Percentiles rank a stretch among this genome's conserved stretches.
These are phyloP conservation scores for Pogostemon cablin DNA, from an alignment of 257 asterid species.

Conservation along the genomic window DNA sequence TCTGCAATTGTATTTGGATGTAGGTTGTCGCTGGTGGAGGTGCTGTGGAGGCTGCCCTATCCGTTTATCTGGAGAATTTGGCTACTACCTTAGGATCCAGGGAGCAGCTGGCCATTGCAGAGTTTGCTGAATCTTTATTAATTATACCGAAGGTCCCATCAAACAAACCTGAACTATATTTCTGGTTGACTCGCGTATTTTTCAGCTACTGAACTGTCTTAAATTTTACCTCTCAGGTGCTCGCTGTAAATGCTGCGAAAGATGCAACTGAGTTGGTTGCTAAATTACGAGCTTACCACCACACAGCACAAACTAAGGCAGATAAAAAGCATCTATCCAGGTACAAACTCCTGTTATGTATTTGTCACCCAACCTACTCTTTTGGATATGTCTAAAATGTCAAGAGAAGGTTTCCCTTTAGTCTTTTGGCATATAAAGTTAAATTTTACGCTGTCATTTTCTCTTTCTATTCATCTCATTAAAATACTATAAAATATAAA, in stretches of 20 bases:
- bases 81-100: conserved; percentile 97
- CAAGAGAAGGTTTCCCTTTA: neutral
- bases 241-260: conserved; percentile 98
- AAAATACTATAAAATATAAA: neutral
- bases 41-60: conserved; percentile 94
- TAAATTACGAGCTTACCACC: conserved; percentile 85
- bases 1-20: conserved; percentile 26
- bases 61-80: conserved; percentile 83
- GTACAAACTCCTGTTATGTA: conserved; percentile 37
- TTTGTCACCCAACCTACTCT: neutral
- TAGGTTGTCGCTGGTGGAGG: conserved; percentile 99
- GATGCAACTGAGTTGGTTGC: conserved; percentile 98
- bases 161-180: conserved; percentile 14
- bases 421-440: neutral
- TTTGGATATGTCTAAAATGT: neutral
- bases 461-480: neutral
- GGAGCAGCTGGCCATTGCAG: conserved; percentile 98
- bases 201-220: conserved; percentile 6
- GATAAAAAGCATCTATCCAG: conserved; percentile 92
- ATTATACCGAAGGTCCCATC: conserved; percentile 82
- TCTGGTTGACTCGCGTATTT: neutral
- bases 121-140: conserved; percentile 86
- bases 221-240: conserved; percentile 60
- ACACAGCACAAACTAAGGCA: conserved; percentile 91
- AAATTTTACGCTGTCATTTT: neutral